A percentile compares a stretch with the other conserved stretches of the same genome.
phyloP scores from a whole-genome alignment of 148 eudicot genomes.

The Talinum fruticosum region DNA sequence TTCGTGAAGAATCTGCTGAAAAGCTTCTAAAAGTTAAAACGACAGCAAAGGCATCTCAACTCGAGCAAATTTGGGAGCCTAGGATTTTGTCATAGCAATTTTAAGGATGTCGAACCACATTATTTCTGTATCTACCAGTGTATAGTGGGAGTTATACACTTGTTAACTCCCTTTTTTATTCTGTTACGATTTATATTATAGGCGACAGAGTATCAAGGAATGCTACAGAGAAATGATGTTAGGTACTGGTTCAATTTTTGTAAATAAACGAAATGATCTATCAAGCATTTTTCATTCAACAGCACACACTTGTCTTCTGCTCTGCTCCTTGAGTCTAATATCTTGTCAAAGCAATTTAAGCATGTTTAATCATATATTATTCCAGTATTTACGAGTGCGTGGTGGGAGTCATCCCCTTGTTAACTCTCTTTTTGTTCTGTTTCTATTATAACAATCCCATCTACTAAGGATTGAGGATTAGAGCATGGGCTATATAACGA shows the following conservation, averaged over 20 bases:
- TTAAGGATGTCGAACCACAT: constrained; percentile 10
- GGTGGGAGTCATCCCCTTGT: constrained; percentile 28
- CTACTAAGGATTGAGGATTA: too few species aligned
- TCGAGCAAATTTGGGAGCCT: not conserved
- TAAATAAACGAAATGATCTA: too few species aligned
- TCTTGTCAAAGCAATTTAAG: constrained; percentile 13
- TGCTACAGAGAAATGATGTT: too few species aligned
- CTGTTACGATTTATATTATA: not conserved
- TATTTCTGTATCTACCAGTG: not conserved
- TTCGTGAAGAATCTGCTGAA: not conserved
- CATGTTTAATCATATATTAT: constrained; percentile 14
- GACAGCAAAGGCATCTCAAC: not conserved
- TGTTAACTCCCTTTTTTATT: constrained; percentile 16
- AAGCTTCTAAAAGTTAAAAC: too few species aligned
- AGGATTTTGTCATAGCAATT: constrained; percentile 7
- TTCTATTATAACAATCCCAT: not conserved
- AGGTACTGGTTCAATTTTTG: too few species aligned
- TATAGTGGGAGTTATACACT: constrained; percentile 26
- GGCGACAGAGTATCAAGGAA: too few species aligned
- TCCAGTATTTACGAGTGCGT: constrained; percentile 19
- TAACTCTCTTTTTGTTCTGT: constrained; percentile 10
- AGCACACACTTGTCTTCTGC: not conserved
- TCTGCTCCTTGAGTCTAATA: too few species aligned
- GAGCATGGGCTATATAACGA: too few species aligned
- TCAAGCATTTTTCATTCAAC: too few species aligned